Evolutionary conservation across 2,329 filamentous ascomycete species (phyloP).

Genomic region (Phialophora chinensis): DNA sequence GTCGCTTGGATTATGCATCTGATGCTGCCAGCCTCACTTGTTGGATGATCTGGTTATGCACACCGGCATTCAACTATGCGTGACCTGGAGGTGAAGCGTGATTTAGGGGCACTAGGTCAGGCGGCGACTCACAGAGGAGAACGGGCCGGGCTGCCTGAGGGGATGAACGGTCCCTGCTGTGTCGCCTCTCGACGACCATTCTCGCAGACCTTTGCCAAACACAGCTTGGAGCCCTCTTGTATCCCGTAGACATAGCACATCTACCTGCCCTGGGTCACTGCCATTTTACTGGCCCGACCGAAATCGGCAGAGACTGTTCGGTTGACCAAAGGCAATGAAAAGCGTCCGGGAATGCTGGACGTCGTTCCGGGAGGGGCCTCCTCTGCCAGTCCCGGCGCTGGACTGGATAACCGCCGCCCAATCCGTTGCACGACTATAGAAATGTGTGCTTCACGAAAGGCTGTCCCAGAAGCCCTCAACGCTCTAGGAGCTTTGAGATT

Average conservation of each 20-base stretch:
- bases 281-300: not conserved
- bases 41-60: not conserved
- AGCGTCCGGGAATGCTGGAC: not conserved
- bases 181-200: not conserved
- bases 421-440: not conserved
- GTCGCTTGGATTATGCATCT: conserved; percentile 6
- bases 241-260: not conserved
- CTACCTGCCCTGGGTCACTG: not conserved
- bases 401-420: not conserved
- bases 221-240: not conserved
- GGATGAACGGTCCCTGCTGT: not conserved
- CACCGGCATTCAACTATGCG: not conserved
- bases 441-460: not conserved
- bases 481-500: not conserved
- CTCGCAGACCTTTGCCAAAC: not conserved
- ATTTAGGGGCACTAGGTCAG: not conserved
- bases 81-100: not conserved
- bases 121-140: not conserved
- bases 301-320: not conserved
- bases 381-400: no score
- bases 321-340: not conserved
- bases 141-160: not conserved
- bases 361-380: not conserved
- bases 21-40: conserved; percentile 4
- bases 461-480: not conserved